These are phyloP conservation scores for Kernera saxatilis DNA, from an alignment of 345 rosid species.

Conservation along the genomic window DNA sequence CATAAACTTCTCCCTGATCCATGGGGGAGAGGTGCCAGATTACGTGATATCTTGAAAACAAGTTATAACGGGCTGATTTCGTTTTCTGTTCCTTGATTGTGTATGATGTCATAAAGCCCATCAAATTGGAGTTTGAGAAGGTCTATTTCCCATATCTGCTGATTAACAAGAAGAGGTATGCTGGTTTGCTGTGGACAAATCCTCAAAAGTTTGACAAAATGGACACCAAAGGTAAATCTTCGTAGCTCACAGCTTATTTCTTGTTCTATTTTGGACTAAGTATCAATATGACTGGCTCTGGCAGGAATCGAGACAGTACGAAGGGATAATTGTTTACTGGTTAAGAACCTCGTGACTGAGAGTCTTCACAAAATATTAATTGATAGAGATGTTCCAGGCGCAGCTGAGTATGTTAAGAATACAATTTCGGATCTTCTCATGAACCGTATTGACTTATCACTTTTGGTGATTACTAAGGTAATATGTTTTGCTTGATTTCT, in stretches of 20 bases:
- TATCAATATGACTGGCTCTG: conserved; percentile 10
- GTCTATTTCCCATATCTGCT: conserved; percentile 88
- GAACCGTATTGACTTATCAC: conserved; percentile 97
- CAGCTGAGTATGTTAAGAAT: conserved; percentile 83
- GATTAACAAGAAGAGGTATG: conserved; percentile 98
- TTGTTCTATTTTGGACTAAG: background rate
- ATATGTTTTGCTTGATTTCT: conserved; percentile 13
- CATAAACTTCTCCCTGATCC: background rate
- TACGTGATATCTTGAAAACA: background rate
- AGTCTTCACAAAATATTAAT: conserved; percentile 88
- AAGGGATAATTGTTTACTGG: conserved; percentile 96
- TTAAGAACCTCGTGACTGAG: conserved; percentile 86
- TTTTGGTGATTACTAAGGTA: conserved; percentile 96
- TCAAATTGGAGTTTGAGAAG: conserved; percentile 97
- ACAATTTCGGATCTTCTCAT: conserved; percentile 94
- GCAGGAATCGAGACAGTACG: conserved; percentile 97
- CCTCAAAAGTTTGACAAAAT: conserved; percentile 81
- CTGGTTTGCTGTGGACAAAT: conserved; percentile 93
- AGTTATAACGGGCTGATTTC: background rate
- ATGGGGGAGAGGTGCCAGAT: background rate
- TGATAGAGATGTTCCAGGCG: conserved; percentile 81
- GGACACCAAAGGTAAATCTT: conserved; percentile 84
- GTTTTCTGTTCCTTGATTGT: conserved; percentile 10
- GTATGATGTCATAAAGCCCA: conserved; percentile 62
- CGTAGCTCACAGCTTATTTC: background rate